A percentile compares a stretch with the other conserved stretches of the same genome.
These are phyloP conservation scores for Mycosphaerella sp. DNA, from an alignment of 2,329 filamentous ascomycete genomes.

Conservation along the genomic window DNA sequence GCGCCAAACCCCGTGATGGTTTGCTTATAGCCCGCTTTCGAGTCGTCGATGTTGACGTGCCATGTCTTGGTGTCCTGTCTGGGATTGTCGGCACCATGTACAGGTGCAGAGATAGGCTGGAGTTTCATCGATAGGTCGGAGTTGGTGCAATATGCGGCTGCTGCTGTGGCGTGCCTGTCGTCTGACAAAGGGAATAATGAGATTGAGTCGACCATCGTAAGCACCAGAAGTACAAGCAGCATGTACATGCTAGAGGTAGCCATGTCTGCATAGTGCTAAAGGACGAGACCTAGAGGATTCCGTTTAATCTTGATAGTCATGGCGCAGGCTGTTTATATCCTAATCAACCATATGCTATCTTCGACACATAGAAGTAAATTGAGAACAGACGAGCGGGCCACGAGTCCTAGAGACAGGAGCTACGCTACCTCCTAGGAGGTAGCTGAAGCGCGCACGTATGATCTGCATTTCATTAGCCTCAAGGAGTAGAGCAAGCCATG, in stretches of 20 bases:
- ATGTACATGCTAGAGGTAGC: background rate
- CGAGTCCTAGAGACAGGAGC: no score
- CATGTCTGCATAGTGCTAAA: background rate
- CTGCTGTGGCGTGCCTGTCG: background rate
- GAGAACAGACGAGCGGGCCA: no score
- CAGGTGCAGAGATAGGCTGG: conserved; percentile 6
- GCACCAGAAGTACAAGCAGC: background rate
- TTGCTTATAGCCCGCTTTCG: conserved; percentile 14
- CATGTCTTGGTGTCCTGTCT: conserved; percentile 2
- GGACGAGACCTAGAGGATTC: no score
- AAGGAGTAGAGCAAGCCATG: no score
- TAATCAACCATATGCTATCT: no score
- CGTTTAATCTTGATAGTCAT: no score
- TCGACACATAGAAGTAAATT: no score
- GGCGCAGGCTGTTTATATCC: no score
- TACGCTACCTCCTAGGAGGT: no score
- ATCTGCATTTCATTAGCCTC: no score
- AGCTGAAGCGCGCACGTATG: no score
- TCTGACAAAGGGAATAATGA: background rate
- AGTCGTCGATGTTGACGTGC: conserved; percentile 24
- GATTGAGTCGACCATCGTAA: background rate
- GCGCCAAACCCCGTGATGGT: conserved; percentile 17
- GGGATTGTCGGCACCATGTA: background rate
- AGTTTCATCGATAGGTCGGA: conserved; percentile 13
- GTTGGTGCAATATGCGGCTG: conserved; percentile 12